phyloP scores from a whole-genome alignment of 345 rosid species.

The Citrus sinensis region DVS_A1.0 CM039166.1:24645001-24645500 shows the following conservation, averaged over 20 bases:
- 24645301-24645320: constrained; percentile 90
- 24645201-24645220: constrained; percentile 99
- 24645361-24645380: constrained; percentile 99
- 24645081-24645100: constrained; percentile 97
- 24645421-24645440: constrained; percentile 90
- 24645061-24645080: constrained; percentile 98
- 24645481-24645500: constrained; percentile 96
- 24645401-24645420: constrained; percentile 91
- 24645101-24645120: constrained; percentile 95
- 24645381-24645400: constrained; percentile 91
- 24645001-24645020: constrained; percentile 82
- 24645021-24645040: constrained; percentile 72
- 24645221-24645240: constrained; percentile 97
- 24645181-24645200: constrained; percentile 99
- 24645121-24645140: constrained; percentile 97
- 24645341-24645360: constrained; percentile 96
- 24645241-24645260: constrained; percentile 92
- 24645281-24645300: constrained; percentile 97
- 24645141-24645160: constrained; percentile 99
- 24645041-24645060: constrained; percentile 92
- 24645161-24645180: constrained; percentile 95
- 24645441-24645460: constrained; percentile 99
- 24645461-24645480: constrained; percentile 98
- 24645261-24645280: constrained; percentile 98
- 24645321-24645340: constrained; percentile 96